A percentile compares a stretch with the other conserved stretches of the same genome.
Evolutionary conservation across 352 stramenopile genomes (phyloP).

Genomic region (Pythium apleroticum): DNA sequence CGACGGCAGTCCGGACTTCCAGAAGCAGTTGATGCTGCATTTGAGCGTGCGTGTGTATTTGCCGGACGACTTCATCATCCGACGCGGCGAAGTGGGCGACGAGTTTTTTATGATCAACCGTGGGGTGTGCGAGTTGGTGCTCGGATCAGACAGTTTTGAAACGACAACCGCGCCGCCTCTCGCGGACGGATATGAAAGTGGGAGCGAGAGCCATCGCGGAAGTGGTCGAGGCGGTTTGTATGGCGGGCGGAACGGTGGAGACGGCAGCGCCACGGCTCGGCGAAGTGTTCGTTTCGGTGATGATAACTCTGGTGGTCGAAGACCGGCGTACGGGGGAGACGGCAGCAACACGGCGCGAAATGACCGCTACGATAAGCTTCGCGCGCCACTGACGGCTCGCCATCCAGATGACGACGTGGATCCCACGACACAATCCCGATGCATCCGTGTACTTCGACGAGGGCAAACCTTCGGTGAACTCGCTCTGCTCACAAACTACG

Average conservation of each 20-base stretch:
- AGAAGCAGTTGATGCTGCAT: slow-evolving; percentile 58
- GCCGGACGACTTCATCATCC: slow-evolving; percentile 72
- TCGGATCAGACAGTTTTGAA: slow-evolving; percentile 32
- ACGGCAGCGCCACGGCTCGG: too few species aligned
- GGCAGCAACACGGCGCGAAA: too few species aligned
- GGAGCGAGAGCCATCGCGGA: neutral
- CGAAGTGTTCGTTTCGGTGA: too few species aligned
- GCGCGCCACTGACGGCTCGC: too few species aligned
- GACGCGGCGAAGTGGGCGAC: slow-evolving; percentile 49
- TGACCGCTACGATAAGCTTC: too few species aligned
- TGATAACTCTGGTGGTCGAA: too few species aligned
- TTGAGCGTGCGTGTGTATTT: slow-evolving; percentile 64
- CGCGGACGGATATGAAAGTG: neutral
- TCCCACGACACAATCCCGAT: too few species aligned
- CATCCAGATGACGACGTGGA: too few species aligned
- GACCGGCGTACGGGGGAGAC: too few species aligned
- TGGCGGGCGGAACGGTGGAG: too few species aligned
- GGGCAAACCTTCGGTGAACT: slow-evolving; percentile 45
- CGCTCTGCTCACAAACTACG: slow-evolving; percentile 44
- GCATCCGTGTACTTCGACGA: slow-evolving; percentile 15
- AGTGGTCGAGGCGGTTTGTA: neutral
- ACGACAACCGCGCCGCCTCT: slow-evolving; percentile 14
- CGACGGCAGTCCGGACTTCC: slow-evolving; percentile 44
- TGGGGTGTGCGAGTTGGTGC: slow-evolving; percentile 45
- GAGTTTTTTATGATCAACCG: slow-evolving; percentile 77